These are phyloP conservation scores for Dothistroma pini DNA, from an alignment of 2,329 filamentous ascomycete species.

Conservation along the genomic window DNA sequence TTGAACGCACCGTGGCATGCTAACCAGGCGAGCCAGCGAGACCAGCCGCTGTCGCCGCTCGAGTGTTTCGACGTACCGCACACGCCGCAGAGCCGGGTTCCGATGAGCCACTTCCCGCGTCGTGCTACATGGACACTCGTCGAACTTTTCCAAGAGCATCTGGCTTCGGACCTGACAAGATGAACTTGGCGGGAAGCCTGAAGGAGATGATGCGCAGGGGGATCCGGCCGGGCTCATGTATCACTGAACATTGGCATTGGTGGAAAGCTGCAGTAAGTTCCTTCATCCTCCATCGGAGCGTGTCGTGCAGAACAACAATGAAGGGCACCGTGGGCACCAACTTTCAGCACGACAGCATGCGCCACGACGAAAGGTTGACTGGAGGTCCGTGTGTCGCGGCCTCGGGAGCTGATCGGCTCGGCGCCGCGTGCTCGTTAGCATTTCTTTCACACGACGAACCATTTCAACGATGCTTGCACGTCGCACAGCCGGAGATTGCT, in stretches of 20 bases:
- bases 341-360: not conserved
- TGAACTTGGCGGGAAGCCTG: too few relatives aligned
- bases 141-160: not conserved
- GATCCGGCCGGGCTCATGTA: not conserved
- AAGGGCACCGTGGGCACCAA: not conserved
- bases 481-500: not conserved
- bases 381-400: not conserved
- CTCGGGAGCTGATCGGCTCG: not conserved
- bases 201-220: not conserved
- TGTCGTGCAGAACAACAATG: not conserved
- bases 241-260: not conserved
- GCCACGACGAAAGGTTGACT: not conserved
- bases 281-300: too few relatives aligned
- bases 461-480: not conserved
- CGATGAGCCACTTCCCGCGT: constrained; percentile 2
- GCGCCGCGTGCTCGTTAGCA: not conserved
- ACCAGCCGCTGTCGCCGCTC: too few relatives aligned
- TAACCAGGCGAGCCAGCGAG: too few relatives aligned
- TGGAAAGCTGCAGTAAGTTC: not conserved
- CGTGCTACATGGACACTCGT: not conserved
- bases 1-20: too few relatives aligned
- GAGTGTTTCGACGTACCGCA: not conserved
- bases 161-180: not conserved
- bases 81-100: not conserved
- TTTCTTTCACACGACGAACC: not conserved